Percentiles rank a stretch among this genome's conserved stretches.
Evolutionary conservation across 2,329 filamentous ascomycete genomes (phyloP).

Genomic region (Falciphora oryzae): DNA sequence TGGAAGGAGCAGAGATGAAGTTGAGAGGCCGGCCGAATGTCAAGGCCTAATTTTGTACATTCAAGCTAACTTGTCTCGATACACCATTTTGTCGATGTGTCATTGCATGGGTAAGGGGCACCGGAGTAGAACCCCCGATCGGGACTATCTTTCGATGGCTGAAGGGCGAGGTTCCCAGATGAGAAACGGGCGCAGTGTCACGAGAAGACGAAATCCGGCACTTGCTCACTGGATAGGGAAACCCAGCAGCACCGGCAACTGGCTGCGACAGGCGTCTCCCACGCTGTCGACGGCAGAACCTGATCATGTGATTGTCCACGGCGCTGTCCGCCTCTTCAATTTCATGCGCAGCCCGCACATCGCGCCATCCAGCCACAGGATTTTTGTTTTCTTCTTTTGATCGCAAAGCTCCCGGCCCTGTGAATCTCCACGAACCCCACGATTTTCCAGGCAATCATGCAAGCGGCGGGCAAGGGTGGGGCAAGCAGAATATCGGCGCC

Average conservation of each 20-base stretch:
- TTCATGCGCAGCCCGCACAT: background rate
- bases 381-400: too few relatives aligned
- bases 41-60: background rate
- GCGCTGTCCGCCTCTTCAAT: too few relatives aligned
- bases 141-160: too few relatives aligned
- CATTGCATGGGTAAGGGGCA: background rate
- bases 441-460: background rate
- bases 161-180: too few relatives aligned
- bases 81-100: background rate
- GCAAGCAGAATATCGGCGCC: background rate
- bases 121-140: too few relatives aligned
- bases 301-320: too few relatives aligned
- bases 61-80: background rate
- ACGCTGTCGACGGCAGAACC: too few relatives aligned
- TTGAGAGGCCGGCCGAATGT: background rate
- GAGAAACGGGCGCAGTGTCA: too few relatives aligned
- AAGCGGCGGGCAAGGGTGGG: background rate
- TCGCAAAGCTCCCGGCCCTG: background rate
- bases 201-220: too few relatives aligned
- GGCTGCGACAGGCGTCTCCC: too few relatives aligned
- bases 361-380: background rate
- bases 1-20: background rate
- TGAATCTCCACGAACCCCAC: background rate
- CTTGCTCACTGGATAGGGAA: too few relatives aligned
- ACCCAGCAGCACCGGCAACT: too few relatives aligned